Evolutionary conservation across 2,329 filamentous ascomycete species (phyloP).

Genomic region (Pestalotiopsis sp.): DNA sequence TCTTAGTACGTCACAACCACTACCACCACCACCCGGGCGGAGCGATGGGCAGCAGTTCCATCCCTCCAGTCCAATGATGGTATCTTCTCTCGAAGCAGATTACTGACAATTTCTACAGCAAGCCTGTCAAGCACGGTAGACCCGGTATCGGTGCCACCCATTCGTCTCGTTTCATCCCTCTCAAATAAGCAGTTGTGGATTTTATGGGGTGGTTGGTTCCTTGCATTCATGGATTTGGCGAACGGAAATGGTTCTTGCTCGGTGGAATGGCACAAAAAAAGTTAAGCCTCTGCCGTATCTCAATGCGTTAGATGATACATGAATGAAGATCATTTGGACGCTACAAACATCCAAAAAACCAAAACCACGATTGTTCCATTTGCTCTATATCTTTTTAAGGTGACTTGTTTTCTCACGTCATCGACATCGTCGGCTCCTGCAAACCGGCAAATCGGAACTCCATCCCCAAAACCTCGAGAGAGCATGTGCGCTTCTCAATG

Average conservation of each 20-base stretch:
- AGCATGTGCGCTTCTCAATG: too few species aligned
- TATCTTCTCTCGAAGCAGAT: not conserved
- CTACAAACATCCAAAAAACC: conserved; percentile 3
- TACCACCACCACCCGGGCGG: too few species aligned
- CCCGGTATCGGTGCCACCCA: conserved; percentile 99
- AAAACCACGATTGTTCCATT: not conserved
- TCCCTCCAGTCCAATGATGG: too few species aligned
- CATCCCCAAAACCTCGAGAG: too few species aligned
- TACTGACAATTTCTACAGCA: conserved; percentile 66
- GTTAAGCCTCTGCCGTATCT: conserved; percentile 39
- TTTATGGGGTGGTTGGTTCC: conserved; percentile 46
- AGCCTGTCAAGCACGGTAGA: conserved; percentile 99
- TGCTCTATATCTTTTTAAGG: not conserved
- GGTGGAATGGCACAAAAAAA: conserved; percentile 29
- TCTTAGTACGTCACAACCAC: conserved; percentile 78
- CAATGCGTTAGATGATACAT: conserved; percentile 46
- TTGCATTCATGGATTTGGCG: conserved; percentile 61
- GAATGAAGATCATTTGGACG: conserved; percentile 37
- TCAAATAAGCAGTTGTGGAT: conserved; percentile 83
- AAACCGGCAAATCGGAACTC: too few species aligned
- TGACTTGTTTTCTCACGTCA: not conserved
- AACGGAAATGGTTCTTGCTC: conserved; percentile 57
- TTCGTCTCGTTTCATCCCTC: conserved; percentile 99
- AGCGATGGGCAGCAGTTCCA: too few species aligned
- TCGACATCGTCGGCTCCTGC: not conserved